Evolutionary conservation across 345 rosid species (phyloP).

Genomic region (Salix dunnii): DNA sequence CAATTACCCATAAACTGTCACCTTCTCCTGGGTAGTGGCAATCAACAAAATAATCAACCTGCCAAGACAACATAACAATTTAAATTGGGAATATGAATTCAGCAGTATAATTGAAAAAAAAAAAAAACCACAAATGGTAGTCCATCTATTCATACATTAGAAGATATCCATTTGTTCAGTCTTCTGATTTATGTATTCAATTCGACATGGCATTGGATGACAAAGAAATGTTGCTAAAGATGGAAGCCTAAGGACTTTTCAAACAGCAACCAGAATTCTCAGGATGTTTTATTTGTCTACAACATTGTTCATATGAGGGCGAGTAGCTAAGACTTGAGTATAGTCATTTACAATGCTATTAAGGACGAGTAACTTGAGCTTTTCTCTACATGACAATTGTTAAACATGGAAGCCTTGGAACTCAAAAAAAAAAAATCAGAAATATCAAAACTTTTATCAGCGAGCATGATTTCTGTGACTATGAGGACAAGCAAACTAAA

Average conservation of each 20-base stretch:
- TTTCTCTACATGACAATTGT: no score
- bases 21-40: conserved; percentile 62
- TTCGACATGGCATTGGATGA: neutral
- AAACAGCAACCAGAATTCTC: neutral
- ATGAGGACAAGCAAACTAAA: neutral
- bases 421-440: no score
- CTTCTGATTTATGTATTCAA: neutral
- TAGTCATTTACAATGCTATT: neutral
- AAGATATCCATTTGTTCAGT: neutral
- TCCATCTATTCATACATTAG: neutral
- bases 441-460: no score
- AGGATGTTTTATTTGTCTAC: neutral
- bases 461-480: neutral
- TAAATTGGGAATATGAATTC: neutral
- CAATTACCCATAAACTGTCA: conserved; percentile 78
- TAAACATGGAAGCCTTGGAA: no score
- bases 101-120: neutral
- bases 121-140: no score
- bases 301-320: neutral
- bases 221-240: neutral
- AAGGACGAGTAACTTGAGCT: no score
- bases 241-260: neutral
- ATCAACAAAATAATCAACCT: conserved; percentile 94
- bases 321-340: neutral
- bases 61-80: conserved; percentile 16